These are phyloP conservation scores for Globisporangium radiosum DNA, from an alignment of 352 stramenopile genomes.

Conservation along the genomic window DNA sequence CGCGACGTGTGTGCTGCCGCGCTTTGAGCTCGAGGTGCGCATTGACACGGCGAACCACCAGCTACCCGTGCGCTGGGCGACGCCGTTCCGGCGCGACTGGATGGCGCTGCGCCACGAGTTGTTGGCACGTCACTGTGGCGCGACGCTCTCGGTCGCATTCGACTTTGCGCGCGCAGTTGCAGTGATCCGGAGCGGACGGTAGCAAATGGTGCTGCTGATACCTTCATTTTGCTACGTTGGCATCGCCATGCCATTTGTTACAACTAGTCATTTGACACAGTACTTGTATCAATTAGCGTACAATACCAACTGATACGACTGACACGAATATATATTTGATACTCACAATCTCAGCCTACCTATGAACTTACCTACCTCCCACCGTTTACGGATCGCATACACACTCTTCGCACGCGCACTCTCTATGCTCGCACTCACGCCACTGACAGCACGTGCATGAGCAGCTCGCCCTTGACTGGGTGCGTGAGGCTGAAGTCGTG, in stretches of 20 bases:
- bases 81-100: conserved; percentile 15
- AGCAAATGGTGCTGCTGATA: not conserved
- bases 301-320: no score
- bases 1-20: not conserved
- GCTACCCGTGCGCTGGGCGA: conserved; percentile 14
- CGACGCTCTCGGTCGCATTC: no score
- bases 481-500: conserved; percentile 24
- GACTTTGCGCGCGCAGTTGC: conserved; percentile 1
- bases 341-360: no score
- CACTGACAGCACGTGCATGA: conserved; percentile 4
- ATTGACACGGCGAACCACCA: conserved; percentile 19
- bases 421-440: no score
- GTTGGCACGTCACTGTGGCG: no score
- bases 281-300: no score
- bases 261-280: no score
- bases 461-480: conserved; percentile 21
- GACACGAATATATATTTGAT: no score
- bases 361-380: no score
- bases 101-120: conserved; percentile 10
- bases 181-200: not conserved
- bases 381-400: no score
- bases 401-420: no score
- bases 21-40: conserved; percentile 17
- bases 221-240: not conserved
- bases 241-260: no score